These are phyloP conservation scores for Cryptococcus jaspeensis DNA, from an alignment of 1,284 basidiomycete genomes.

Conservation along the genomic window DNA sequence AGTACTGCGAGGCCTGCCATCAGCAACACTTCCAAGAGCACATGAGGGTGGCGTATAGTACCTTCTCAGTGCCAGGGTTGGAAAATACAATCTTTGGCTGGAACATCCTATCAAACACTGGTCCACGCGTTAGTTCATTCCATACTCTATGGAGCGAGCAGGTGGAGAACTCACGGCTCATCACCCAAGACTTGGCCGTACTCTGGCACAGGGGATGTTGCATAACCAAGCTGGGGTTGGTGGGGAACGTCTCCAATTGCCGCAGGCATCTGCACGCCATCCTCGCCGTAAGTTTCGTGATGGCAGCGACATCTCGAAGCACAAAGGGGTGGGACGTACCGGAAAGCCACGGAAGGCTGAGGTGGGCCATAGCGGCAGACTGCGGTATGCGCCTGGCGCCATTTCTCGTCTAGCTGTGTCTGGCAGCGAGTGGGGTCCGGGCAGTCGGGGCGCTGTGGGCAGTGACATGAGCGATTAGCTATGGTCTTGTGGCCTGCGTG, in stretches of 20 bases:
- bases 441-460: constrained; percentile 69
- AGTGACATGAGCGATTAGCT: constrained; percentile 5
- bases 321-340: constrained; percentile 1
- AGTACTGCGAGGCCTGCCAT: constrained; percentile 11
- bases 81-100: constrained; percentile 36
- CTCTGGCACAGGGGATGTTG: constrained; percentile 82
- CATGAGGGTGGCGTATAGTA: constrained; percentile 8
- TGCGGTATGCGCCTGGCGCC: constrained; percentile 80
- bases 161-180: constrained; percentile 62
- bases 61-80: constrained; percentile 46
- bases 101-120: constrained; percentile 92
- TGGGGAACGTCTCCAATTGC: constrained; percentile 60
- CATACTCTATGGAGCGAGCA: not conserved
- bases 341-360: constrained; percentile 32
- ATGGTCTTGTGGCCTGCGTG: not conserved
- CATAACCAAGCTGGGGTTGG: constrained; percentile 85
- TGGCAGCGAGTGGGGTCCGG: constrained; percentile 78
- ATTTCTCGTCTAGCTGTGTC: constrained; percentile 87
- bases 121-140: not conserved
- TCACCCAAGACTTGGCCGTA: constrained; percentile 79
- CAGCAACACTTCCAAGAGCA: not conserved
- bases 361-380: constrained; percentile 77
- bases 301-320: no score
- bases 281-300: no score
- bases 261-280: constrained; percentile 20